Conservation (phyloP, 345 rosid genomes). For the Aurinia saxatilis region DNA sequence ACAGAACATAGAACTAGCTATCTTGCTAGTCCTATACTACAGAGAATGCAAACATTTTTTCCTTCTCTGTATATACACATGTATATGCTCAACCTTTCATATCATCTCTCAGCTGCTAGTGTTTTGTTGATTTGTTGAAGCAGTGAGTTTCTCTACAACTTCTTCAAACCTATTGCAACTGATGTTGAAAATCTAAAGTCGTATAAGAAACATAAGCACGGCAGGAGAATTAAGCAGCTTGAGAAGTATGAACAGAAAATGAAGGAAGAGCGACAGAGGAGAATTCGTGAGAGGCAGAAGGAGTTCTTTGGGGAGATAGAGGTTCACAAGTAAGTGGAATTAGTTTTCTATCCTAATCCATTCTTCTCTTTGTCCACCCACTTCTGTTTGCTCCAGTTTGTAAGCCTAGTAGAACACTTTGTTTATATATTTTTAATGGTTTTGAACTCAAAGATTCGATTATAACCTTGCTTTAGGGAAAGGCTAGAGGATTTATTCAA, state of each 20-base stretch:
- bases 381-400: neutral
- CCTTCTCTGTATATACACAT: neutral
- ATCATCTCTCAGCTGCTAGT: neutral
- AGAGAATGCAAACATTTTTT: neutral
- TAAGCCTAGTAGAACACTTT: neutral
- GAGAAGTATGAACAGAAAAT: constrained; percentile 80
- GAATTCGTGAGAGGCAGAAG: constrained; percentile 94
- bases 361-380: neutral
- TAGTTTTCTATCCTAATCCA: neutral
- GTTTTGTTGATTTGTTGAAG: constrained; percentile 14
- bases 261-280: constrained; percentile 94
- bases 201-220: constrained; percentile 81
- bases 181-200: constrained; percentile 70
- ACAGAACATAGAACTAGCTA: neutral
- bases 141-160: constrained; percentile 76
- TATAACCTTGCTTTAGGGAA: constrained; percentile 48
- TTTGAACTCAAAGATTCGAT: neutral
- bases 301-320: constrained; percentile 90
- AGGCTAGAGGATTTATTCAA: constrained; percentile 77
- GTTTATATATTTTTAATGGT: neutral
- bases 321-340: constrained; percentile 62
- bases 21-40: neutral
- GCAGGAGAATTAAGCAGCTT: constrained; percentile 81
- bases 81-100: neutral
- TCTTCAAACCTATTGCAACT: constrained; percentile 63